These are phyloP conservation scores for Crepidotus variabilis DNA, from an alignment of 768 basidiomycete species.

Conservation along the genomic window DNA sequence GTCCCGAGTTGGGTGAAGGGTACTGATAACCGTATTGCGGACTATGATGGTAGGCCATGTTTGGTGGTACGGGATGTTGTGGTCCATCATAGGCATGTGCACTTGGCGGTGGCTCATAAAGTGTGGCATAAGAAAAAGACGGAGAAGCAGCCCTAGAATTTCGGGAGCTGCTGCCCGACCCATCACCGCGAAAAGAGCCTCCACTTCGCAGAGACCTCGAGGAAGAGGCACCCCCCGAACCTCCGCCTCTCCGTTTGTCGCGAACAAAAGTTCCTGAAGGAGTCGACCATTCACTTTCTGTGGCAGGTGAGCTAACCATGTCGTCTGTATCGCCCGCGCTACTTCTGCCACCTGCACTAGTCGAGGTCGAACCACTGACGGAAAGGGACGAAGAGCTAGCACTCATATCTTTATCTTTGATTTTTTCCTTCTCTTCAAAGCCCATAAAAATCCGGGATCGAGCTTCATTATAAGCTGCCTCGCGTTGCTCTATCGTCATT, in stretches of 20 bases:
- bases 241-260: constrained; percentile 49
- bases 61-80: constrained; percentile 35
- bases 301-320: constrained; percentile 64
- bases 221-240: constrained; percentile 46
- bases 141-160: constrained; percentile 75
- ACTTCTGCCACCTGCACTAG: constrained; percentile 46
- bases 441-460: constrained; percentile 84
- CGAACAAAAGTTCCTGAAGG: constrained; percentile 45
- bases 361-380: constrained; percentile 62
- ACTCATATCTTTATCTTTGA: constrained; percentile 69
- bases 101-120: constrained; percentile 59
- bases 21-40: constrained; percentile 49
- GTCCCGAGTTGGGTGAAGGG: constrained; percentile 35
- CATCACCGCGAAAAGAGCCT: constrained; percentile 44
- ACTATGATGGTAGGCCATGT: constrained; percentile 33
- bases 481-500: constrained; percentile 81
- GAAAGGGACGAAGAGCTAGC: constrained; percentile 75
- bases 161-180: constrained; percentile 56
- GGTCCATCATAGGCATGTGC: constrained; percentile 45
- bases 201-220: constrained; percentile 57
- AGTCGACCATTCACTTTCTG: constrained; percentile 79
- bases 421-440: constrained; percentile 72
- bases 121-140: constrained; percentile 67
- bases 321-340: constrained; percentile 68
- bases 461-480: constrained; percentile 87